Percentiles rank a stretch among this genome's conserved stretches.
These are phyloP conservation scores for Microstegium vimineum DNA, from an alignment of 176 grass and related monocot genomes.

Conservation along the genomic window DNA sequence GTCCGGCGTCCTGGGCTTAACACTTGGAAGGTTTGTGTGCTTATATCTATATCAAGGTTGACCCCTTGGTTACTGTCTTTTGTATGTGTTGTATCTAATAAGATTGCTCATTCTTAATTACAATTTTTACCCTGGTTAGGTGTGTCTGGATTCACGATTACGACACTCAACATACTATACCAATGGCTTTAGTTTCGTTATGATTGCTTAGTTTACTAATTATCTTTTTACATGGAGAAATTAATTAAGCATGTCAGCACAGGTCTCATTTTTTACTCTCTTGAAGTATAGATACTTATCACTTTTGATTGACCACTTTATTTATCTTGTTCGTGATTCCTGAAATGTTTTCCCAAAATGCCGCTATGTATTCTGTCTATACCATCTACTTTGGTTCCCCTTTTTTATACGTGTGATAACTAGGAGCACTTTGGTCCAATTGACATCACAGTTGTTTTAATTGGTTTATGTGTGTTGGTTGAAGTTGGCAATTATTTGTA, in stretches of 20 bases:
- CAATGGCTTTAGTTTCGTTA: not conserved
- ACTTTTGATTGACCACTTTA: not conserved
- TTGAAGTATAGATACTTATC: not conserved
- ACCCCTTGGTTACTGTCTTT: constrained; percentile 1
- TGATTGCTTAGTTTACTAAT: not conserved
- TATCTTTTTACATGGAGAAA: not conserved
- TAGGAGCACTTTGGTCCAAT: not conserved
- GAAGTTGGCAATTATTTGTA: not conserved
- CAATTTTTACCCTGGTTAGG: not conserved
- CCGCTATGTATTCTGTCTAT: not conserved
- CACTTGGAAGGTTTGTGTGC: constrained; percentile 82
- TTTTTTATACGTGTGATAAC: not conserved
- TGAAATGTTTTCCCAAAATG: not conserved
- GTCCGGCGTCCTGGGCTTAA: constrained; percentile 62
- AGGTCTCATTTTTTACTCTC: not conserved
- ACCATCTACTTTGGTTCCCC: not conserved
- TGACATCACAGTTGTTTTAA: not conserved
- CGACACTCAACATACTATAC: not conserved
- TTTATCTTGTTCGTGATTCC: not conserved
- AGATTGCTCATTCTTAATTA: not conserved
- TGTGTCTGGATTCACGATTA: not conserved
- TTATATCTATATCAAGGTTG: not conserved
- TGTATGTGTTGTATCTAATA: not conserved
- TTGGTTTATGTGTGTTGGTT: not conserved
- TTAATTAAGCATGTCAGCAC: not conserved